A percentile compares a stretch with the other conserved stretches of the same genome.
Evolutionary conservation across 176 grass and related monocot genomes (phyloP).

Genomic region (Rhipidocladum racemiflorum): DNA sequence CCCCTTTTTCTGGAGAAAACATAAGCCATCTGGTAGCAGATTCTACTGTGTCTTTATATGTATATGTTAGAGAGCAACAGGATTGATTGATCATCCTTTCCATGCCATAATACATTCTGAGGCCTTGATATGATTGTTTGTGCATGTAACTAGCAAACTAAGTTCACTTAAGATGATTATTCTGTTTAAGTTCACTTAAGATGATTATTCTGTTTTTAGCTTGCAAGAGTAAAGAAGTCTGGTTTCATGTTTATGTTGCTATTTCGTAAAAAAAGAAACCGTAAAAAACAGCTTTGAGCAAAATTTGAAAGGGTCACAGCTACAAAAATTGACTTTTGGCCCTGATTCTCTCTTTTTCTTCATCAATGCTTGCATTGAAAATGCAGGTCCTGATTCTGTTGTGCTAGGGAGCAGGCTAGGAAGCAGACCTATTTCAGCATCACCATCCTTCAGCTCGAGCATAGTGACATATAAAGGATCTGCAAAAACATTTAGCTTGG

Average conservation of each 20-base stretch:
- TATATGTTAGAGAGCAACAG: conserved; percentile 8
- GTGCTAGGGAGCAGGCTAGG: conserved; percentile 31
- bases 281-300: background rate
- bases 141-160: background rate
- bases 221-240: conserved; percentile 24
- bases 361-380: conserved; percentile 31
- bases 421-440: conserved; percentile 62
- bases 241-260: conserved; percentile 1
- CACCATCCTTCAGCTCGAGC: conserved; percentile 79
- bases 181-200: conserved; percentile 8
- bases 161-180: conserved; percentile 5
- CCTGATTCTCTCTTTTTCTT: background rate
- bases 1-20: background rate
- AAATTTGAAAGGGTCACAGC: conserved; percentile 8
- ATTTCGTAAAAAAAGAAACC: no score
- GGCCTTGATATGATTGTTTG: conserved; percentile 1
- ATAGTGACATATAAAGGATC: conserved; percentile 79
- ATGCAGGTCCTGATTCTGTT: conserved; percentile 49
- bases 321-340: background rate
- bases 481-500: conserved; percentile 71
- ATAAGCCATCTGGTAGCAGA: conserved; percentile 1
- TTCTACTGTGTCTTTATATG: background rate
- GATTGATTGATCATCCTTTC: conserved; percentile 16
- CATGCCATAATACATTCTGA: conserved; percentile 18
- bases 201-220: conserved; percentile 20